Evolutionary conservation across 306 rosid genomes (phyloP).

Genomic region (Prunus salicina): DNA sequence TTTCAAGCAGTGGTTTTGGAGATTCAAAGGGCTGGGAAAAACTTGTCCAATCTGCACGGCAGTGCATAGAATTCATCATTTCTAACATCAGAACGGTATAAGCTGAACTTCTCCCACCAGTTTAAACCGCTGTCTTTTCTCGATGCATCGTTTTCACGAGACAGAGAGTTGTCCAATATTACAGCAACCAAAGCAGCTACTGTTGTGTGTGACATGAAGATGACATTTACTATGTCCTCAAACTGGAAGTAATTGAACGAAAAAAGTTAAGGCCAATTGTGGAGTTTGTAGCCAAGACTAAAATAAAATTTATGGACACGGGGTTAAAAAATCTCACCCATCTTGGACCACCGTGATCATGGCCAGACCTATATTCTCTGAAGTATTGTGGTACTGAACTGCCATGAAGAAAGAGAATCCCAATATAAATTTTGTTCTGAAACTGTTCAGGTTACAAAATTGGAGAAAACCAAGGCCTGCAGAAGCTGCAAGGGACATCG

Average conservation of each 20-base stretch:
- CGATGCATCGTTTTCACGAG: constrained; percentile 38
- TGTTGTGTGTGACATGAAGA: constrained; percentile 69
- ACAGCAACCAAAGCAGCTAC: constrained; percentile 69
- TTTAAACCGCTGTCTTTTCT: constrained; percentile 53
- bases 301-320: background rate
- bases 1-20: background rate
- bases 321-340: constrained; percentile 54
- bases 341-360: constrained; percentile 35
- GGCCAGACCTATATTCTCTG: constrained; percentile 49
- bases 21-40: constrained; percentile 47
- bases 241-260: constrained; percentile 36
- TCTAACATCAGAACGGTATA: constrained; percentile 54
- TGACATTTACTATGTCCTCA: constrained; percentile 42
- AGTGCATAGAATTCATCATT: constrained; percentile 68
- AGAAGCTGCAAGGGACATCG: constrained; percentile 52
- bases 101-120: constrained; percentile 76
- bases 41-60: constrained; percentile 50
- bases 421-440: constrained; percentile 69
- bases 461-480: constrained; percentile 83
- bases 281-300: background rate
- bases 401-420: constrained; percentile 83
- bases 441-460: constrained; percentile 80
- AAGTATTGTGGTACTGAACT: constrained; percentile 82
- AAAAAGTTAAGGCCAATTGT: background rate
- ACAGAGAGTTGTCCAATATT: constrained; percentile 54